Evolutionary conservation across 2,329 filamentous ascomycete genomes (phyloP), one percentile per base, ranked within the genome.

Genomic region (Curvularia verruculosa): DNA sequence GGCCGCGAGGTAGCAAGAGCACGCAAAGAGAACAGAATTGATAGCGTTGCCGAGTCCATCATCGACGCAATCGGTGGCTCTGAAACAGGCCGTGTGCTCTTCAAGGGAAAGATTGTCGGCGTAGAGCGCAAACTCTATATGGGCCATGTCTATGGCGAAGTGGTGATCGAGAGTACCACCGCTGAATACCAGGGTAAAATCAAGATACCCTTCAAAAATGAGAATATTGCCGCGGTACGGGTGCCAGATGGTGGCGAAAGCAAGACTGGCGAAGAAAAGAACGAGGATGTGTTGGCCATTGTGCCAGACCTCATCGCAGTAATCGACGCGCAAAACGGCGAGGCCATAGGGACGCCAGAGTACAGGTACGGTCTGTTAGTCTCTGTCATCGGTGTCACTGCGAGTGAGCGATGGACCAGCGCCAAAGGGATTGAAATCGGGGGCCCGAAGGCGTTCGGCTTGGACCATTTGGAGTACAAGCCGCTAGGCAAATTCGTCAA

Each of bases 141-240:
- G 76, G 71, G 80, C 61, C 61, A 79, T 73, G 68, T 76, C 2
- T 79, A 79, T 44, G 77, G 78, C 10, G 76, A 78, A 52, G 72
- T 79, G 31, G 72, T 79, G 10, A 69, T 79, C 31, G 75, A 77
- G 41, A 73, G 74, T 3, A 65, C 64, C 1, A 63, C 67, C 36
- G 49, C 59, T 3, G 54, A 59, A 23, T 70, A 67, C 39, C 29
- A 64, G 6, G 85, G 85, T 0, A 76, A 71, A 28, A 75, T 89
- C 68, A 87, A 84, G 68, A 87, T 90, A 47, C 87, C 87, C 0
- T 90, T 90, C 78, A 89, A 89, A 76, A 90, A 90, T 71, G 87
- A 91, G 68, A 90, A 90, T 65, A 87, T 90, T 43, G 84, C 83
- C n/a, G 87, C 84, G 57, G 73, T 64, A 57, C 74, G 53, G 50